Base-by-base conservation (phyloP, 805 yeast genomes). In the Kurtzmaniella cleridarum region DNA sequence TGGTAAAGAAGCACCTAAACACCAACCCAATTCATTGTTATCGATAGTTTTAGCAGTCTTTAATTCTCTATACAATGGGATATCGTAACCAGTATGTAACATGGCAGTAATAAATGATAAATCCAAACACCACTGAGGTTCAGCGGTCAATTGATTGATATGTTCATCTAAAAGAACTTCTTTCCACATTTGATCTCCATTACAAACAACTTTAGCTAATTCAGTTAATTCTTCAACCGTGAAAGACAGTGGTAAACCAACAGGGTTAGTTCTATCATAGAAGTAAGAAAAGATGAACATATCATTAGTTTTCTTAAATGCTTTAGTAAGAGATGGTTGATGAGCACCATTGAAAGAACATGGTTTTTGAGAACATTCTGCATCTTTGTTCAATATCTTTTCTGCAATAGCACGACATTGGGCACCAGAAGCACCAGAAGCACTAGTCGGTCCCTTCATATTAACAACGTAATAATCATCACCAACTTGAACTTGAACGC, bases 321-420 rank as follows among this genome's bases (percentile, higher is more conserved):
- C 80, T 45, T 73, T 77, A 33, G 78, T 78, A 53, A 93, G 70
- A 3, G 95, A 84, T 7, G 99, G 99, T 69, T 93, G 98, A 63
- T 95, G 95, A 36, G 89, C 84, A 56, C 99, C 98, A 57, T 91
- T 88, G 75, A 93, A 93, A 2, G 97, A 86, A 62, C 99, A 93
- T 39, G 98, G 95, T 42, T 78, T 76, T 26, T 71, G 56, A 1
- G 69, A 57, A 71, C 99, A 93, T 44, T 72, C 78, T 12, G 76
- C 72, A 31, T 89, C 96, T 66, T 91, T 91, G 66, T 86, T 82
- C 57, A 93, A 74, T 31, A 88, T 76, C 39, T 73, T 58, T 59
- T 91, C 98, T 23, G 97, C 88, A 32, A 93, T 59, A 55, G 68
- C 75, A 48, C 96, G 79, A 69, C 99, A 93, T 62, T 88, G 95